Percentiles rank a stretch among this genome's conserved stretches.
These are phyloP conservation scores for Erysimum cheiranthoides DNA, from an alignment of 345 rosid genomes.

Conservation along the genomic window DNA sequence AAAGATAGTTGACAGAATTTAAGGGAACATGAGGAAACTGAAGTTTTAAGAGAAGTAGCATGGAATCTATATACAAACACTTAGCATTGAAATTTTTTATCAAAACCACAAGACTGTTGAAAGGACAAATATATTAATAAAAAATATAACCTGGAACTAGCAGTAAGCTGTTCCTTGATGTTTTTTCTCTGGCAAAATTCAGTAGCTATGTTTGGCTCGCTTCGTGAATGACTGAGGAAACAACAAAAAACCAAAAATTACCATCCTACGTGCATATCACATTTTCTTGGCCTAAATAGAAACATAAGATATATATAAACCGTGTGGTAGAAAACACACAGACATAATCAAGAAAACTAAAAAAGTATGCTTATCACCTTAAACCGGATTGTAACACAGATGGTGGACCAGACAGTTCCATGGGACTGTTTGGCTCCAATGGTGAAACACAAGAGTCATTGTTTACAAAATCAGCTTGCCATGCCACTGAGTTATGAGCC, in stretches of 20 bases:
- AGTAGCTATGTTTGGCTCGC: constrained; percentile 73
- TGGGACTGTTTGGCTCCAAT: constrained; percentile 75
- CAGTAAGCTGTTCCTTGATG: constrained; percentile 71
- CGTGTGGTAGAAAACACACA: background rate
- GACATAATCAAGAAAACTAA: background rate
- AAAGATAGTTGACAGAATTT: background rate
- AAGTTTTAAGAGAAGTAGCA: constrained; percentile 3
- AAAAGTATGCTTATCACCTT: constrained; percentile 4
- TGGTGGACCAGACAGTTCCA: constrained; percentile 46
- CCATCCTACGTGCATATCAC: background rate
- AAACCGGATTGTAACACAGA: background rate
- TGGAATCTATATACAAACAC: background rate
- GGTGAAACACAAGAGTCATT: constrained; percentile 80
- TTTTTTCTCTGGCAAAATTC: constrained; percentile 66
- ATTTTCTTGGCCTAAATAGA: background rate
- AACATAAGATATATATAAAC: background rate
- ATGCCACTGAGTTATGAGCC: constrained; percentile 70
- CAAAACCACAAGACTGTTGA: background rate
- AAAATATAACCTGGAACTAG: constrained; percentile 71
- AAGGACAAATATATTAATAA: background rate
- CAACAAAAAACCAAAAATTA: constrained; percentile 3
- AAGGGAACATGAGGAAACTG: background rate
- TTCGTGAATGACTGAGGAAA: constrained; percentile 63
- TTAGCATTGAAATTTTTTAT: constrained; percentile 9
- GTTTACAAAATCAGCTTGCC: background rate